Conservation (phyloP, 495 filamentous ascomycete species). For the Talaromyces stipitatus region DNA sequence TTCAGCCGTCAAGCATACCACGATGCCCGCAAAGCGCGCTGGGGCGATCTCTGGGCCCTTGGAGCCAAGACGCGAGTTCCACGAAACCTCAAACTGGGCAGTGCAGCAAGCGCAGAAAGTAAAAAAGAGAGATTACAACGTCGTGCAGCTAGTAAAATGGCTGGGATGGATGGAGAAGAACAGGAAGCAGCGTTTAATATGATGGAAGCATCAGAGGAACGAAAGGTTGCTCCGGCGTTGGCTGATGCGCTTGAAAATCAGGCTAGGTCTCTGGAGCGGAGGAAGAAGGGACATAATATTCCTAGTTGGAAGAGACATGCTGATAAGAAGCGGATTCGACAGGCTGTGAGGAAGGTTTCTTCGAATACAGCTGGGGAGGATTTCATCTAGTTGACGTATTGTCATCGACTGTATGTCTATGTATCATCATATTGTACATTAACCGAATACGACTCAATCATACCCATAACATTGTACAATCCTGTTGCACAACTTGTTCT, state of each 20-base stretch:
- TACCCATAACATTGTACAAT: no score
- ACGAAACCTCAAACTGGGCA: constrained; percentile 54
- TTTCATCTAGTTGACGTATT: background rate
- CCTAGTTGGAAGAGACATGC: constrained; percentile 41
- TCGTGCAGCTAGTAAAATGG: constrained; percentile 24
- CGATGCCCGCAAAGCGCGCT: constrained; percentile 81
- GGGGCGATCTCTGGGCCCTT: constrained; percentile 95
- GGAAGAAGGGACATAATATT: constrained; percentile 34
- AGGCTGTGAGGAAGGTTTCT: constrained; percentile 28
- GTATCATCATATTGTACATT: constrained; percentile 7
- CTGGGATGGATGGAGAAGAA: constrained; percentile 15
- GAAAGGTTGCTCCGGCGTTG: constrained; percentile 27
- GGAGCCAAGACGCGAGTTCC: constrained; percentile 78
- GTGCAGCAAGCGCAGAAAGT: constrained; percentile 49
- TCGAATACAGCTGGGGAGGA: background rate
- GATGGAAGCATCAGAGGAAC: constrained; percentile 19
- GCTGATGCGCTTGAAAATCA: constrained; percentile 3
- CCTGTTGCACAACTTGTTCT: no score
- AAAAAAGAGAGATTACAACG: constrained; percentile 39
- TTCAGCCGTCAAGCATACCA: constrained; percentile 75
- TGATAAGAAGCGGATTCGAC: constrained; percentile 35
- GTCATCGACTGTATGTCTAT: constrained; percentile 2
- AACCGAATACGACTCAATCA: background rate
- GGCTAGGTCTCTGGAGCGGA: constrained; percentile 15
- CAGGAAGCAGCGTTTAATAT: constrained; percentile 12